Evolutionary conservation across 257 asterid species (phyloP).

Genomic region (Solanum clarkiae): DNA sequence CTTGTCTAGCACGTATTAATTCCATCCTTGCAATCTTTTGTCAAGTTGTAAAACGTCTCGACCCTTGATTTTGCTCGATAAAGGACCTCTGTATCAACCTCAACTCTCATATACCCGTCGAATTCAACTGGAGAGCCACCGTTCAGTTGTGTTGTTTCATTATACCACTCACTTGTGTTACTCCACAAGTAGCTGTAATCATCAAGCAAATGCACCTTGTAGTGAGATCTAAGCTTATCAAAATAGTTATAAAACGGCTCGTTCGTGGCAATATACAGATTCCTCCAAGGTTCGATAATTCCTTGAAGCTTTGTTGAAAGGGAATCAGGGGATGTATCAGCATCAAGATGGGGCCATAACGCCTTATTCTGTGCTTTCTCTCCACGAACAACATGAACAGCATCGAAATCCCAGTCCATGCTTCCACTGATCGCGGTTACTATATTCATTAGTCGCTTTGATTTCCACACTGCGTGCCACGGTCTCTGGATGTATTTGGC

Average conservation of each 20-base stretch:
- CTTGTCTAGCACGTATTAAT: slow-evolving; percentile 56
- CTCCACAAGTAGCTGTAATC: slow-evolving; percentile 80
- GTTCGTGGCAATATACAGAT: slow-evolving; percentile 76
- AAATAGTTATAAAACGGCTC: slow-evolving; percentile 80
- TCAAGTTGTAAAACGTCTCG: slow-evolving; percentile 85
- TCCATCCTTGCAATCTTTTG: slow-evolving; percentile 90
- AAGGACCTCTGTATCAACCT: slow-evolving; percentile 90
- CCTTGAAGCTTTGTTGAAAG: slow-evolving; percentile 54
- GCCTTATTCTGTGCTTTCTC: slow-evolving; percentile 62
- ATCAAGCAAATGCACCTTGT: slow-evolving; percentile 80
- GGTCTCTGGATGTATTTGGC: slow-evolving; percentile 75
- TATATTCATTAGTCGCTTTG: slow-evolving; percentile 83
- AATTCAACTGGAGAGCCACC: slow-evolving; percentile 66
- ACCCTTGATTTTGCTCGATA: slow-evolving; percentile 69
- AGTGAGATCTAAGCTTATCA: slow-evolving; percentile 88
- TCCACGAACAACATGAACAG: slow-evolving; percentile 87
- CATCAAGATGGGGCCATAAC: slow-evolving; percentile 80
- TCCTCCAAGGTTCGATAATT: slow-evolving; percentile 57
- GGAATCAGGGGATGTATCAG: slow-evolving; percentile 84
- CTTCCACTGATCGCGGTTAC: slow-evolving; percentile 87
- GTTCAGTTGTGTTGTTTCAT: slow-evolving; percentile 58
- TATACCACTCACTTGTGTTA: slow-evolving; percentile 83
- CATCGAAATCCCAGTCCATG: slow-evolving; percentile 98
- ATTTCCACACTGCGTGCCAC: slow-evolving; percentile 82
- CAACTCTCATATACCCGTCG: slow-evolving; percentile 93